Conservation (phyloP, 495 filamentous ascomycete genomes). For the Acidomyces sp. region DNA sequence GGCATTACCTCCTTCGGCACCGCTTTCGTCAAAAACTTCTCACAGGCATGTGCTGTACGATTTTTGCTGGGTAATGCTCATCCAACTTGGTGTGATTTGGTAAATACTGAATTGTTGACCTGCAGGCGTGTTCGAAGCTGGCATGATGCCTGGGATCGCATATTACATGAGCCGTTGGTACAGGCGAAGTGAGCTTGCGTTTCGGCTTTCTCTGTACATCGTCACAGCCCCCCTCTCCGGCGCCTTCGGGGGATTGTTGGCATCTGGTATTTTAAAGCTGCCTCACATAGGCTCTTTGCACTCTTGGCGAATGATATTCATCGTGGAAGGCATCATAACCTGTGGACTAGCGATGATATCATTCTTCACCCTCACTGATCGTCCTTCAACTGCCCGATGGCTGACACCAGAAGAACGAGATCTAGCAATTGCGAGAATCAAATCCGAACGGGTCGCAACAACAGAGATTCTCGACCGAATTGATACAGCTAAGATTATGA, state of each 20-base stretch:
- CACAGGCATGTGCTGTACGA: constrained; percentile 34
- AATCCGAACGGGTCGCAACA: constrained; percentile 51
- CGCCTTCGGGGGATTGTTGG: constrained; percentile 61
- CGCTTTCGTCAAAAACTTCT: constrained; percentile 35
- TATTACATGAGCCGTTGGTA: constrained; percentile 62
- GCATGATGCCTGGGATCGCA: constrained; percentile 53
- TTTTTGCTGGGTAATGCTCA: constrained; percentile 45
- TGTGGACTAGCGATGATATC: constrained; percentile 46
- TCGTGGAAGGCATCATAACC: constrained; percentile 58
- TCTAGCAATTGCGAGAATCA: constrained; percentile 31
- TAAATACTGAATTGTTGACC: constrained; percentile 17
- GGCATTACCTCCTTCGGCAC: constrained; percentile 37
- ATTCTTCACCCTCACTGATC: constrained; percentile 54
- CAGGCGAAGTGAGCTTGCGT: constrained; percentile 56
- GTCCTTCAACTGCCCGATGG: constrained; percentile 34
- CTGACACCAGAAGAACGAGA: constrained; percentile 22
- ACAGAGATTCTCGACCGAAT: constrained; percentile 47
- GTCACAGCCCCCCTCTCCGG: constrained; percentile 64
- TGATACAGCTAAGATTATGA: constrained; percentile 32
- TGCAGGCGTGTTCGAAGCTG: constrained; percentile 44
- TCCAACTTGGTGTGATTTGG: not conserved
- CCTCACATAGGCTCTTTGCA: constrained; percentile 48
- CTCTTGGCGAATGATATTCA: constrained; percentile 56
- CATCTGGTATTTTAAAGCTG: constrained; percentile 62
- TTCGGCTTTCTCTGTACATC: constrained; percentile 65